Percentiles rank a stretch among this genome's conserved stretches.
Conservation (phyloP, 106 monocot genomes). For the Dendrobium huoshanense region DNA sequence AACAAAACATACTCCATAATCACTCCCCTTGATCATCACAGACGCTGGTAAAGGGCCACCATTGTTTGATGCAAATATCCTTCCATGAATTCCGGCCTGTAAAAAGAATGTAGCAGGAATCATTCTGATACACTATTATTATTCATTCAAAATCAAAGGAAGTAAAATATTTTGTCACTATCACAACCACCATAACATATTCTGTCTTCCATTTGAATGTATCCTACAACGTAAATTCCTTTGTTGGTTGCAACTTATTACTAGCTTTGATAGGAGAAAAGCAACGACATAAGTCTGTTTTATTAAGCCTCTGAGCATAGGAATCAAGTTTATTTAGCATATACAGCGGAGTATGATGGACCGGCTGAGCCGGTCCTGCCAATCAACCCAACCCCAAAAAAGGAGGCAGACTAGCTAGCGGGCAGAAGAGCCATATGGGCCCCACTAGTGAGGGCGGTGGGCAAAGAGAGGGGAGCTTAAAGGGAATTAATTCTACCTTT, state of each 20-base stretch:
- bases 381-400: too few relatives aligned
- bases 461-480: too few relatives aligned
- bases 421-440: too few relatives aligned
- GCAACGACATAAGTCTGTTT: neutral
- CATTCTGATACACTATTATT: neutral
- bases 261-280: neutral
- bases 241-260: neutral
- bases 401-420: too few relatives aligned
- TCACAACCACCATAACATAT: neutral
- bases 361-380: too few relatives aligned
- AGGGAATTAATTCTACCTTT: too few relatives aligned
- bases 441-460: too few relatives aligned
- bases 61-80: slow-evolving; percentile 64
- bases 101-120: slow-evolving; percentile 6
- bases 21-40: slow-evolving; percentile 61
- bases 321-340: too few relatives aligned
- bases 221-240: neutral
- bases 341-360: too few relatives aligned
- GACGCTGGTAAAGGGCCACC: slow-evolving; percentile 75
- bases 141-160: neutral
- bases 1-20: slow-evolving; percentile 47
- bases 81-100: slow-evolving; percentile 88
- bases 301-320: neutral
- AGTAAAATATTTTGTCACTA: neutral
- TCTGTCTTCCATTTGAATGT: neutral